Conservation (phyloP, 257 asterid genomes). For the Fraxinus quadrangulata region DNA sequence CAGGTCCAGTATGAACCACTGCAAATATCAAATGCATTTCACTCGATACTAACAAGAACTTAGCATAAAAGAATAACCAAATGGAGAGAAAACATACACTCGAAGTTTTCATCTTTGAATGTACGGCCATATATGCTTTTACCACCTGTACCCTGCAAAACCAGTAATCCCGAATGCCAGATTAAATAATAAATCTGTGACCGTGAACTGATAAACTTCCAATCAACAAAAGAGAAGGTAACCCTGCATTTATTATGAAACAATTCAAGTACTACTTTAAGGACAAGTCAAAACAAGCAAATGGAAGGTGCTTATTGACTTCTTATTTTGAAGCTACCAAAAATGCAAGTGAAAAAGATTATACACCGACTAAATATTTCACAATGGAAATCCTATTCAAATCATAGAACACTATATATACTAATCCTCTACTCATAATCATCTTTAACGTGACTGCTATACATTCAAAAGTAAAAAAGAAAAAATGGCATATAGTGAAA, state of each 20-base stretch:
- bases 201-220: slow-evolving; percentile 9
- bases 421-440: background rate
- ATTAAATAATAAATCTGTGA: slow-evolving; percentile 3
- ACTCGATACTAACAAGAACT: slow-evolving; percentile 15
- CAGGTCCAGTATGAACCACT: slow-evolving; percentile 97
- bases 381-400: background rate
- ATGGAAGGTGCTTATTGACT: background rate
- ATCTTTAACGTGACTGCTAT: background rate
- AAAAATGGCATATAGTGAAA: background rate
- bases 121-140: slow-evolving; percentile 95
- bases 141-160: slow-evolving; percentile 90
- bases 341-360: background rate
- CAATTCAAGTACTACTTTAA: background rate
- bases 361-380: background rate
- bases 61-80: slow-evolving; percentile 12
- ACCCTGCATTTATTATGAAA: slow-evolving; percentile 3
- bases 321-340: background rate
- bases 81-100: slow-evolving; percentile 53
- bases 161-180: slow-evolving; percentile 16
- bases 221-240: slow-evolving; percentile 16
- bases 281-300: slow-evolving; percentile 13
- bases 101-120: slow-evolving; percentile 92
- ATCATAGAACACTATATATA: background rate
- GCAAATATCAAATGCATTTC: slow-evolving; percentile 28
- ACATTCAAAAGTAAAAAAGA: background rate